Conservation (phyloP, 345 rosid genomes). For the Gynandropsis gynandra region DNA sequence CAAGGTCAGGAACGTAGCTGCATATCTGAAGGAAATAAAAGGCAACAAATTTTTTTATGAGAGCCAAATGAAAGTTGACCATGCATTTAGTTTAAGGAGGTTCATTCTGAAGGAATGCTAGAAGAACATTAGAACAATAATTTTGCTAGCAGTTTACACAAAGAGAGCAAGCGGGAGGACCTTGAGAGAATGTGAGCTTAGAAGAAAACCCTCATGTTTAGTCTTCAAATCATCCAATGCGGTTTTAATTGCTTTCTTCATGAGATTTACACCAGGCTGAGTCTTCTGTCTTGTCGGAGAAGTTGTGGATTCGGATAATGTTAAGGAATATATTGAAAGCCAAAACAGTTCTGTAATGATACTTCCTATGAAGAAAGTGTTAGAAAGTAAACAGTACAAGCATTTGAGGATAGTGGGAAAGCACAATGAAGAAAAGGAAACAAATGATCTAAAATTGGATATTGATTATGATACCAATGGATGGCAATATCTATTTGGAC, state of each 20-base stretch:
- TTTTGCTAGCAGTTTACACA: background rate
- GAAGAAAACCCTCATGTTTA: conserved; percentile 58
- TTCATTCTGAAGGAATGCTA: no score
- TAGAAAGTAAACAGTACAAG: no score
- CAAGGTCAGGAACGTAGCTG: conserved; percentile 81
- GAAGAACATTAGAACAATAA: no score
- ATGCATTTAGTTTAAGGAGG: no score
- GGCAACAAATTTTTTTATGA: background rate
- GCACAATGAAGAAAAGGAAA: conserved; percentile 4
- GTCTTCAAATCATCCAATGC: conserved; percentile 80
- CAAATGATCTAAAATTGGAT: conserved; percentile 30
- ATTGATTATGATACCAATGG: conserved; percentile 63
- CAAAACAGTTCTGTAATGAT: background rate
- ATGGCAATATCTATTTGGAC: conserved; percentile 47
- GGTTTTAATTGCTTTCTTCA: conserved; percentile 50
- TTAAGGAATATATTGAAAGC: conserved; percentile 34
- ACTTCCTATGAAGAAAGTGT: no score
- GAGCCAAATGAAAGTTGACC: no score
- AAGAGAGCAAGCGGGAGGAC: conserved; percentile 25
- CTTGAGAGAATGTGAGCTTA: conserved; percentile 69
- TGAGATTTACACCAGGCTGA: conserved; percentile 37
- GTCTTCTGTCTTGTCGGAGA: conserved; percentile 36
- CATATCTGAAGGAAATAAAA: conserved; percentile 40
- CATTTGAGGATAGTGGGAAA: background rate
- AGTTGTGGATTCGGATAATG: conserved; percentile 27